Base-by-base conservation (phyloP, 2,329 filamentous ascomycete species). In the Pseudofabraea citricarpa region DNA sequence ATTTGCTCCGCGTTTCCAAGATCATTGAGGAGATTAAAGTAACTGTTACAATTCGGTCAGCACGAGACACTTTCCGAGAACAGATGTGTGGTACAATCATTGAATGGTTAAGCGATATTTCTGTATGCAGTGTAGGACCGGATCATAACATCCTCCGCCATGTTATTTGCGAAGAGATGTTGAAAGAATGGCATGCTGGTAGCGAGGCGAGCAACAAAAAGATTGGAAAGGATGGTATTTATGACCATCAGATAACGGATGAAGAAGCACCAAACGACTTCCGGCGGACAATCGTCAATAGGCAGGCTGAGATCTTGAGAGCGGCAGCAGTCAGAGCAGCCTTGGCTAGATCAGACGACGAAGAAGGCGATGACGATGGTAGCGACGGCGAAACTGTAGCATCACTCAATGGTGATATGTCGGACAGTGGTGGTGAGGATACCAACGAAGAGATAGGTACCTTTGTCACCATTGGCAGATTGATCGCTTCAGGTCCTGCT, bases 61-160 rank as follows among this genome's bases (percentile, higher is more conserved):
- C 93, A 5, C 79, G 94, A 55, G 93, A 98, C 65, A 97, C 90
- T 0, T 98, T 97, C 67, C 79, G 93, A 46, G 93, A 98, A 62
- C 87, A 97, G 62, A 98, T 98, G 94, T 96, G 90, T 56, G 90
- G 87, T n/a, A 89, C 90, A 13, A 91, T 98, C 48, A 85, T 98
- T 42, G 90, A 96, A 56, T 98, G 94, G 94, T 75, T 98, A 16
- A 78, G 83, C 41, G 94, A 98, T 64, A 94, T 98, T 56, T 80
- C 90, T 6, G 90, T 90, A 22, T 96, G 90, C 64, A 85, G 81
- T 41, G 86, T 95, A 36, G 89, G 88, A 2, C 73, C 80, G 23
- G 89, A 98, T 58, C 79, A 82, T 49, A 74, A 87, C 47, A 81
- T 97, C 15, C 71, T 98, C 33, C 79, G 90, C 27, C 83, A 81